Evolutionary conservation across 1,284 basidiomycete species (phyloP).

Genomic region (Marasmius oreades): DNA sequence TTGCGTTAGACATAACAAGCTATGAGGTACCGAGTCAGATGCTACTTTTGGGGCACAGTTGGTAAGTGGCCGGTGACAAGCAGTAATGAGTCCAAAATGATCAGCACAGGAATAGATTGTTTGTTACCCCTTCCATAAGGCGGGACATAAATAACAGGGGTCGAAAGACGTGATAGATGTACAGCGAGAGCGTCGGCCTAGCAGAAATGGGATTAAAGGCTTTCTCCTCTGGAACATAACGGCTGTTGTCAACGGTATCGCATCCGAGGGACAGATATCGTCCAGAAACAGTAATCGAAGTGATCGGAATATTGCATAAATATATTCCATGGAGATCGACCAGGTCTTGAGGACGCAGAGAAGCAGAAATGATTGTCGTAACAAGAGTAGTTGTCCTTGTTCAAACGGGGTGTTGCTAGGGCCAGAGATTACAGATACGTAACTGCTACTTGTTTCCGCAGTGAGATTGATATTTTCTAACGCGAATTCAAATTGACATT

Average conservation of each 20-base stretch:
- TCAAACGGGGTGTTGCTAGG: no score
- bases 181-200: not conserved
- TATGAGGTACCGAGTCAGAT: not conserved
- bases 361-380: no score
- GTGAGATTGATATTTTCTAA: constrained; percentile 16
- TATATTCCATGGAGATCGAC: not conserved
- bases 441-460: no score
- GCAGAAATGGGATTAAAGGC: not conserved
- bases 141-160: not conserved
- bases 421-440: no score
- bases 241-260: not conserved
- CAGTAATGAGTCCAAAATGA: not conserved
- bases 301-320: not conserved
- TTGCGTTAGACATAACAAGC: not conserved
- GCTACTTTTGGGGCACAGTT: not conserved
- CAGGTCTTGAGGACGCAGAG: not conserved
- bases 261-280: not conserved
- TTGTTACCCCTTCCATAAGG: not conserved
- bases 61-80: not conserved
- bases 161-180: no score
- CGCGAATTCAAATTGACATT: no score
- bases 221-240: not conserved
- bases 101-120: not conserved
- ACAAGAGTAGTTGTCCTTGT: no score
- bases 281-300: not conserved